Evolutionary conservation across 139 green algal genomes (phyloP).

Genomic region (Auxenochlorella pyrenoidosa): DNA sequence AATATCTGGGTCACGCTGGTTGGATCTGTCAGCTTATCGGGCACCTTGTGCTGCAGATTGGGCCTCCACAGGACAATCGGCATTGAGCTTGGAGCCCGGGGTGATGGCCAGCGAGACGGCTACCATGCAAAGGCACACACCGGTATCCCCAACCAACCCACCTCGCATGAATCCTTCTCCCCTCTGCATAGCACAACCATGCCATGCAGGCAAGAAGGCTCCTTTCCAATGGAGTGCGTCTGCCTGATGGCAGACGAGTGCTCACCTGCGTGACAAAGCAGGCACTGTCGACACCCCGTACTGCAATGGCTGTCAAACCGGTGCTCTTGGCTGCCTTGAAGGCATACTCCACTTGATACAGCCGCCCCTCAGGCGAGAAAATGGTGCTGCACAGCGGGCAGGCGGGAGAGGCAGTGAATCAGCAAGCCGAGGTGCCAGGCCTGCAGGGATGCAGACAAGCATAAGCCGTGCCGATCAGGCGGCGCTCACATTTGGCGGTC

Average conservation of each 20-base stretch:
- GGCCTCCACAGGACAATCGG: no score
- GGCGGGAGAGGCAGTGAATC: not conserved
- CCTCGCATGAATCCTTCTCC: no score
- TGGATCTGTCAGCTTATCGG: conserved; percentile 97
- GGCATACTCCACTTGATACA: conserved; percentile 99
- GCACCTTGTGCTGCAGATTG: conserved; percentile 56
- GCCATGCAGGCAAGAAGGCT: no score
- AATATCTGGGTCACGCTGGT: conserved; percentile 88
- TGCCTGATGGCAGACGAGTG: no score
- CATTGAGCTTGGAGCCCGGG: no score
- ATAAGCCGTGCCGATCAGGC: not conserved
- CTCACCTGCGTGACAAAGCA: conserved; percentile 89
- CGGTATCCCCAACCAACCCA: no score
- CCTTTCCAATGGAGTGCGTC: no score
- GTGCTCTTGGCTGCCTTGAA: conserved; percentile 97
- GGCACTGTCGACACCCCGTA: conserved; percentile 93
- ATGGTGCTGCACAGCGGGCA: conserved; percentile 83
- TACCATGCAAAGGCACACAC: no score
- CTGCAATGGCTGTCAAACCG: conserved; percentile 92
- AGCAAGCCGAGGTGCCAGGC: not conserved
- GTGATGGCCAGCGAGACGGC: no score
- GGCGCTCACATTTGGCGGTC: conserved; percentile 11
- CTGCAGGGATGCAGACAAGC: not conserved
- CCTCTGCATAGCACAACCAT: no score
- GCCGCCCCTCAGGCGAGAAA: conserved; percentile 93